Evolutionary conservation across 495 filamentous ascomycete genomes (phyloP).

Genomic region (Podospora bellae-mahoneyi): DNA sequence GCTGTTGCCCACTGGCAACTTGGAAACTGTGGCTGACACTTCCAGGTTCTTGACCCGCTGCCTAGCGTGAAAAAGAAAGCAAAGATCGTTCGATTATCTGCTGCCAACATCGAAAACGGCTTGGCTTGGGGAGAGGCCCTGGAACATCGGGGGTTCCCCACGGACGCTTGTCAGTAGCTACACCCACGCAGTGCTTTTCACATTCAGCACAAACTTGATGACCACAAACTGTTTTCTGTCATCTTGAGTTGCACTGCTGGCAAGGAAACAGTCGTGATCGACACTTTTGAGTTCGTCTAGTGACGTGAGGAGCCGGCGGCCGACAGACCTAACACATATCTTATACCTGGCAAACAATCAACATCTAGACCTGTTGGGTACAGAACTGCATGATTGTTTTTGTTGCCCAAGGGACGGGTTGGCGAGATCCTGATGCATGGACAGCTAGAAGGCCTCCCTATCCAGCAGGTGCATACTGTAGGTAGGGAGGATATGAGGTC

Average conservation of each 20-base stretch:
- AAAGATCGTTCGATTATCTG: conserved; percentile 22
- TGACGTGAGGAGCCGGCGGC: not conserved
- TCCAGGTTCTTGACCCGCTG: conserved; percentile 8
- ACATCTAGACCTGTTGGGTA: not conserved
- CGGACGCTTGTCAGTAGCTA: not conserved
- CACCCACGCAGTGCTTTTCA: not conserved
- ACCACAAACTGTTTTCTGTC: not conserved
- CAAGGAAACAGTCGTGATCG: not conserved
- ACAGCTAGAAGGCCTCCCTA: no score
- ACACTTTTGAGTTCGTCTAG: not conserved
- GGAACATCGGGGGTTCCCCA: conserved; percentile 1
- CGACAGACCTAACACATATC: not conserved
- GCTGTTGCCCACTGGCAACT: not conserved
- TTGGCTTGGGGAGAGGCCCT: conserved; percentile 7
- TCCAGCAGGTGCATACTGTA: not conserved
- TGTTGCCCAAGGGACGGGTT: not conserved
- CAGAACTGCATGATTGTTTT: not conserved
- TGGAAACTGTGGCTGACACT: conserved; percentile 8
- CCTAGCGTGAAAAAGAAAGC: conserved; percentile 23
- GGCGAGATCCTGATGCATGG: no score
- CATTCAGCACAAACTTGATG: not conserved
- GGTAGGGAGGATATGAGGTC: not conserved
- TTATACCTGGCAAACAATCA: not conserved
- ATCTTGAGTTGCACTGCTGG: not conserved
- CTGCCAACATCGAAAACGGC: conserved; percentile 11